phyloP scores from a whole-genome alignment of 1,284 basidiomycete genomes.

The Cutaneotrichosporon mucoides region DNA sequence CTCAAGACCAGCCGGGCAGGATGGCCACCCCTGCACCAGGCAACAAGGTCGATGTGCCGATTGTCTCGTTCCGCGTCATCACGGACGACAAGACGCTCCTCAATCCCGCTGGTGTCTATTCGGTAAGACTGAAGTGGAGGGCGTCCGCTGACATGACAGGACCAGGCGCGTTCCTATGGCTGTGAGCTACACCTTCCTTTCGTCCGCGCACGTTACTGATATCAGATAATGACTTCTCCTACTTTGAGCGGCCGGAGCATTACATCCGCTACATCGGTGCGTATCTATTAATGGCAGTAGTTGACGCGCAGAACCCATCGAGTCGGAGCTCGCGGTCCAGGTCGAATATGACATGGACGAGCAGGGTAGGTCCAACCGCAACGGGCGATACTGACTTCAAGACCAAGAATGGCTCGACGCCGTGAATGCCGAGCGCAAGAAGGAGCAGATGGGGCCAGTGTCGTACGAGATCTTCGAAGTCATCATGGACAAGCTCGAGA shows the following conservation, averaged over 20 bases:
- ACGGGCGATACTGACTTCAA: constrained; percentile 37
- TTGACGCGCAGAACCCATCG: constrained; percentile 69
- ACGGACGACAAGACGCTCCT: constrained; percentile 36
- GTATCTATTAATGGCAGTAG: neutral
- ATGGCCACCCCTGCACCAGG: neutral
- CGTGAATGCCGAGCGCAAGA: constrained; percentile 76
- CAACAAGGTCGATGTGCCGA: constrained; percentile 41
- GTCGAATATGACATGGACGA: constrained; percentile 99
- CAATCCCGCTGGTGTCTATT: constrained; percentile 38
- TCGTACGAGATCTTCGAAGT: constrained; percentile 90
- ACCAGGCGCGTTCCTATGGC: constrained; percentile 42
- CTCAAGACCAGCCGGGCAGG: neutral
- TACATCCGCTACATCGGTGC: constrained; percentile 86
- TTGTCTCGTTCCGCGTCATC: constrained; percentile 44
- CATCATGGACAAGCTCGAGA: constrained; percentile 94
- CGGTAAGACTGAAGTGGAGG: constrained; percentile 22
- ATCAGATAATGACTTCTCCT: constrained; percentile 71
- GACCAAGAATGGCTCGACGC: constrained; percentile 94
- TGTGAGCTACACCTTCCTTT: constrained; percentile 20
- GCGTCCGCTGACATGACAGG: constrained; percentile 25
- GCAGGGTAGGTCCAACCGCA: constrained; percentile 62
- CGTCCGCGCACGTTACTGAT: neutral
- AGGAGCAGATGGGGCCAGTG: constrained; percentile 68
- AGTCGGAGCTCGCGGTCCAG: constrained; percentile 83
- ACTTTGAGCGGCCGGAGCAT: constrained; percentile 71